phyloP scores from a whole-genome alignment of 495 filamentous ascomycete species.

The Daldinia grandis region DNA sequence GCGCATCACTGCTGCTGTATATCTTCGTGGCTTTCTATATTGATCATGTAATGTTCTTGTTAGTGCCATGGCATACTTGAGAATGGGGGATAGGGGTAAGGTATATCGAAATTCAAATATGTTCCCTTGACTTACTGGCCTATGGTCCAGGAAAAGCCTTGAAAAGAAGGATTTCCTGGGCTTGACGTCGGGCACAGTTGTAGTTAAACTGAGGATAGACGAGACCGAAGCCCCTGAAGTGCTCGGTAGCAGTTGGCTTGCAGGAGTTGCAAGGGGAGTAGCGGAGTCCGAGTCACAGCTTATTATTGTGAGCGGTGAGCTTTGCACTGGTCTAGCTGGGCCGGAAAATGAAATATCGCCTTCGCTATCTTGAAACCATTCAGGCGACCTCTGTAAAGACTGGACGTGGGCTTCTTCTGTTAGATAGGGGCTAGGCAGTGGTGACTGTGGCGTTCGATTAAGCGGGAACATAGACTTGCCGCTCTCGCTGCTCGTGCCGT shows the following conservation, averaged over 20 bases:
- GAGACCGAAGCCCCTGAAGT: slow-evolving; percentile 2
- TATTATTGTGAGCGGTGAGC: slow-evolving; percentile 14
- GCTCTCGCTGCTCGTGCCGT: slow-evolving; percentile 41
- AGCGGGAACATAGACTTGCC: slow-evolving; percentile 29
- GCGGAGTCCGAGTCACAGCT: slow-evolving; percentile 11
- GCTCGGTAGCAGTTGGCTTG: background rate
- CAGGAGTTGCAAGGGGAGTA: slow-evolving; percentile 5
- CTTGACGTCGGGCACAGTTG: slow-evolving; percentile 3
- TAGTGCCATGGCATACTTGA: background rate
- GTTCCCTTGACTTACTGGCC: slow-evolving; percentile 24
- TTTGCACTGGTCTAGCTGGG: background rate
- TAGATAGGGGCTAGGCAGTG: slow-evolving; percentile 49
- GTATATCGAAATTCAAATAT: background rate
- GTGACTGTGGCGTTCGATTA: slow-evolving; percentile 25
- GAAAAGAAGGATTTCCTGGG: slow-evolving; percentile 39
- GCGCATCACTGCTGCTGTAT: slow-evolving; percentile 9
- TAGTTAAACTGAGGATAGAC: slow-evolving; percentile 12
- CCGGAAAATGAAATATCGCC: slow-evolving; percentile 16
- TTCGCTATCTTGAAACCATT: slow-evolving; percentile 11
- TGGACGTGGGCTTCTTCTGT: slow-evolving; percentile 56
- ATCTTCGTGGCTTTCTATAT: slow-evolving; percentile 26
- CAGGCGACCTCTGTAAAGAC: slow-evolving; percentile 49
- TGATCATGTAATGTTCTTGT: background rate
- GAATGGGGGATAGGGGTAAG: background rate
- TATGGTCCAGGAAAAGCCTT: slow-evolving; percentile 34